Evolutionary conservation across 129 eudicot genomes (phyloP).

Genomic region (Pittosporum tobira): DNA sequence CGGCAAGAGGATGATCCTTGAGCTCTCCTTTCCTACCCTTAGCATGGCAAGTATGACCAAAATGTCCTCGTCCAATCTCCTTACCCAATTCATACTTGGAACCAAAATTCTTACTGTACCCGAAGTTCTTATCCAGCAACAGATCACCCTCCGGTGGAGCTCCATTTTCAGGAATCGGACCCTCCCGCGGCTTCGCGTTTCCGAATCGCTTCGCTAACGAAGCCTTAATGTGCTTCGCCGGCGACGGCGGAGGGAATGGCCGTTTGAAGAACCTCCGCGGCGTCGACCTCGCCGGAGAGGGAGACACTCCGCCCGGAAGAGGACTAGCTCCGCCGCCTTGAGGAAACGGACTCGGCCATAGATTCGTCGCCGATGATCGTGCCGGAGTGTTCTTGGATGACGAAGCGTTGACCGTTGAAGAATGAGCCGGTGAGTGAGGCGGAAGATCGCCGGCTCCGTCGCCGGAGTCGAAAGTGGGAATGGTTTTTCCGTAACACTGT

Average conservation of each 20-base stretch:
- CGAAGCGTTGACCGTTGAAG: conserved; percentile 16
- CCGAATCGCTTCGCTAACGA: conserved; percentile 65
- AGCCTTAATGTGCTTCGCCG: conserved; percentile 85
- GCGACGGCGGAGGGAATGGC: conserved; percentile 93
- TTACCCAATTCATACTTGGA: conserved; percentile 88
- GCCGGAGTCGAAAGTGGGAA: conserved; percentile 39
- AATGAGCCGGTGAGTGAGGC: conserved; percentile 32
- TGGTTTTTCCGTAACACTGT: conserved; percentile 92
- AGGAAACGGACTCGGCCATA: conserved; percentile 82
- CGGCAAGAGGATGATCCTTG: conserved; percentile 70
- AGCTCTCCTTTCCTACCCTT: conserved; percentile 74
- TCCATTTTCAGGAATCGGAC: conserved; percentile 77
- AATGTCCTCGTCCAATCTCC: conserved; percentile 95
- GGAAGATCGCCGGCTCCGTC: conserved; percentile 22
- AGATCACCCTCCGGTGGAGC: conserved; percentile 36
- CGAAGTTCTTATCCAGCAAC: conserved; percentile 72
- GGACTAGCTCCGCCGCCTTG: conserved; percentile 50
- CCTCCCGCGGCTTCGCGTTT: conserved; percentile 52
- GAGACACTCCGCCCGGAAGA: conserved; percentile 62
- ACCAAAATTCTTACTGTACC: conserved; percentile 68
- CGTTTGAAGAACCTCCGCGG: conserved; percentile 68
- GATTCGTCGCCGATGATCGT: conserved; percentile 50
- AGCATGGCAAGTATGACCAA: conserved; percentile 91
- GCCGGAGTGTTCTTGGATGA: conserved; percentile 63
- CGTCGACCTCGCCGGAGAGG: conserved; percentile 85